Evolutionary conservation across 345 rosid species (phyloP), one percentile per base, ranked within the genome.

Genomic region (Carallia brachiata): DNA sequence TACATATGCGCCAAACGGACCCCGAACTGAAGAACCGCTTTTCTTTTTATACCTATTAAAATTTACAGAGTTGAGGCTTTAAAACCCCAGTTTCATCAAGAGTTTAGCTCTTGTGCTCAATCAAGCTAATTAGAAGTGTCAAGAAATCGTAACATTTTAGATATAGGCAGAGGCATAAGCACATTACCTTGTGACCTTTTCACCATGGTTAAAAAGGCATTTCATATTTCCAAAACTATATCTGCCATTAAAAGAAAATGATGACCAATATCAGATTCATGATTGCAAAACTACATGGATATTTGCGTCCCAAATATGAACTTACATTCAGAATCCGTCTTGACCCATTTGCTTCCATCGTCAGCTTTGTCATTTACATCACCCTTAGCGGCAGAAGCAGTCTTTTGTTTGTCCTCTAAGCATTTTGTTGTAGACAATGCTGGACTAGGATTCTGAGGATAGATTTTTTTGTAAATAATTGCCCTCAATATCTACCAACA

Each of bases 271-370:
- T 30, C 10, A 23, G 31, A 30, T 19, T 56, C 8, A 56, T 19
- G 32, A 30, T 56, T 19, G 60, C 28, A 27, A 56, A 56, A 12
- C 50, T 0, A 23, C 23, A 23, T 0, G 23, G 23, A 23, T 23
- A 23, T 23, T 23, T 23, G 23, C 23, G 48, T 27, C 15, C n/a
- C 5, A 6, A 23, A 59, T 17, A 52, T 18, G 23, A 53, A 76
- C 95, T 82, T 78, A 88, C 98, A 90, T 83, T 90, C 90, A 32
- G 96, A 92, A 82, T 92, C 96, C 19, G 95, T 88, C 83, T 76
- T 92, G 57, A 82, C 91, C 98, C 97, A 93, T 83, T 82, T 92
- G 61, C 78, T 84, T 68, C 82, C 82, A 19, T 77, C 81, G 8
- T 71, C 80, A 2, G 67, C 79, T 60, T 78, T 82, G 53, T 81